phyloP scores from a whole-genome alignment of 306 rosid genomes.

The Vicia sativa region DNA sequence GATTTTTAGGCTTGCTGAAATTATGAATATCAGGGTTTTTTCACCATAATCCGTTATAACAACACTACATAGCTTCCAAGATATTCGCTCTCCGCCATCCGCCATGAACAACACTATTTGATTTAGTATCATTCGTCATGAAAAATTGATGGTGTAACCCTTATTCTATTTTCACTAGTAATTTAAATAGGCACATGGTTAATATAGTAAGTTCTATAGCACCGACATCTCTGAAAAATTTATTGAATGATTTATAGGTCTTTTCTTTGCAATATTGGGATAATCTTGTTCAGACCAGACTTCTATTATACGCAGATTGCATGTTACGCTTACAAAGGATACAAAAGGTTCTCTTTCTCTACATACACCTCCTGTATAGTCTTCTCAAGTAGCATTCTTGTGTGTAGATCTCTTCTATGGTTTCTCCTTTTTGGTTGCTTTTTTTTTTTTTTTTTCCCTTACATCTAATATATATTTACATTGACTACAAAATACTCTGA shows the following conservation, averaged over 20 bases:
- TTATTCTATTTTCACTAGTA: not conserved
- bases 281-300: constrained; percentile 82
- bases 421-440: not conserved
- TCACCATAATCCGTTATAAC: too few species aligned
- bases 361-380: constrained; percentile 85
- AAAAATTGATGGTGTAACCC: not conserved
- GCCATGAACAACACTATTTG: not conserved
- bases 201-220: too few species aligned
- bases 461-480: constrained; percentile 33
- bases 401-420: constrained; percentile 35
- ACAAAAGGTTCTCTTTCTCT: constrained; percentile 87
- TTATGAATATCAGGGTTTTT: too few species aligned
- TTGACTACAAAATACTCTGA: too few species aligned
- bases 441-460: constrained; percentile 20
- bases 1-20: too few species aligned
- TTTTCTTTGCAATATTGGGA: constrained; percentile 86
- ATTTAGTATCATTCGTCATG: not conserved
- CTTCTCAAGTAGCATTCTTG: constrained; percentile 4
- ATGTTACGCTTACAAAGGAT: constrained; percentile 88
- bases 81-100: too few species aligned
- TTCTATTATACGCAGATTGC: constrained; percentile 95
- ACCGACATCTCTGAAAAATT: too few species aligned
- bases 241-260: too few species aligned
- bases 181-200: not conserved
- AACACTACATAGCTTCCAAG: too few species aligned